Base-by-base conservation (phyloP, 1,284 basidiomycete species). In the Ustilago hordei region DNA sequence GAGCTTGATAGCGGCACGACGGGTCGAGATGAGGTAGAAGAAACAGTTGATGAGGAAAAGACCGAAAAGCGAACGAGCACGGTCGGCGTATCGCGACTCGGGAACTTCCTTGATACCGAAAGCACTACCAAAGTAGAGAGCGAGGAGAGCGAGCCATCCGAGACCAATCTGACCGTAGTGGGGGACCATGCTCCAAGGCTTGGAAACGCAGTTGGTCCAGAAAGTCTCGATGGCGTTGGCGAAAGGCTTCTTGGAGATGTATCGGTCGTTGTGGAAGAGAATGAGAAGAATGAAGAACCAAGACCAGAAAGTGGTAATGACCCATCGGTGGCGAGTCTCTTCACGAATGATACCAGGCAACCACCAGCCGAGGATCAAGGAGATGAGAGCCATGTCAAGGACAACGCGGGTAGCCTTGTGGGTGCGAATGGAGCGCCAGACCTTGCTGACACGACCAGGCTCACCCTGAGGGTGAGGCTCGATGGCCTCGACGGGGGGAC, bases 221-320 rank as follows among this genome's bases (percentile, higher is more conserved):
- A 54, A 48, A 39, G 55, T 31, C 35, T 61, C 64, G 43, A 84
- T 66, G 43, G 62, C 70, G 12, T 71, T 63, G n/a, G 71, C 73
- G 47, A 84, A 64, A 32, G 82, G 82, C 38, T 68, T 55, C 73
- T 84, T 82, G 52, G 81, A 56, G 47, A 84, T 56, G 75, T 84
- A 84, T 6, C 69, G 63, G 56, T 75, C 61, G 59, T 84, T 81
- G 81, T 84, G 82, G 72, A 84, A 75, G 45, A 84, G 81, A 64
- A 84, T 81, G 55, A 84, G 71, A 32, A 81, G 75, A 69, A 83
- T 82, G 60, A 82, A 81, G 79, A 81, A 82, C 81, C 78, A 79
- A 5, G 77, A 69, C 67, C 71, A 79, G 69, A 78, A 62, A 55
- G 76, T 75, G 55, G 76, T 79, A 52, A 79, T 79, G 52, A 79